These are phyloP conservation scores for Coffea canephora DNA, from an alignment of 257 asterid genomes.

Conservation along the genomic window DNA sequence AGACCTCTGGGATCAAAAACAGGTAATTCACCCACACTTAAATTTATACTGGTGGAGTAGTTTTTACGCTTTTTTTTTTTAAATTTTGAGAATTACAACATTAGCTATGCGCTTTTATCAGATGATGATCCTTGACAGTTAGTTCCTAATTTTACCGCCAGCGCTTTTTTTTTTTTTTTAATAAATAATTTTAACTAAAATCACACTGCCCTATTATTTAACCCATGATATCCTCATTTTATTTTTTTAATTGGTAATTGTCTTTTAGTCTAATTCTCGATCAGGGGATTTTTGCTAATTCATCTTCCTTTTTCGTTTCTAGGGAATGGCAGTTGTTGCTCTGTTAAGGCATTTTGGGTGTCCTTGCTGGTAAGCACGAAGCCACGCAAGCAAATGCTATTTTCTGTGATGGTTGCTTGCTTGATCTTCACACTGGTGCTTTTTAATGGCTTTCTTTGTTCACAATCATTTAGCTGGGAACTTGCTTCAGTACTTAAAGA, in stretches of 20 bases:
- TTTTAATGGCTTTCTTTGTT: not conserved
- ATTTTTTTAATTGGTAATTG: not conserved
- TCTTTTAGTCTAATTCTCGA: not conserved
- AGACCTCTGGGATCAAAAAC: slow-evolving; percentile 78
- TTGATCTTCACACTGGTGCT: not conserved
- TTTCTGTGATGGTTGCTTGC: not conserved
- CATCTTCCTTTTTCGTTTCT: slow-evolving; percentile 12
- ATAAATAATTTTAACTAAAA: not conserved
- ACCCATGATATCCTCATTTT: too few species aligned
- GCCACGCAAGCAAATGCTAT: not conserved
- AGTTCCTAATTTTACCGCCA: not conserved
- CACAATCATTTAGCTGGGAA: slow-evolving; percentile 67
- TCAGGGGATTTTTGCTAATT: too few species aligned
- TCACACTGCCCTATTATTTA: too few species aligned
- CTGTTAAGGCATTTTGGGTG: slow-evolving; percentile 94
- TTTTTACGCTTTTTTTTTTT: not conserved
- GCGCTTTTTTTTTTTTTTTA: too few species aligned
- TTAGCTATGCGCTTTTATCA: too few species aligned
- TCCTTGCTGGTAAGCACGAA: slow-evolving; percentile 62
- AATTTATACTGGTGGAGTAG: not conserved
- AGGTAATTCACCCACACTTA: slow-evolving; percentile 34
- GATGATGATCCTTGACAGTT: too few species aligned
- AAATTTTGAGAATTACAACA: not conserved
- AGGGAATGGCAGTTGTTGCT: slow-evolving; percentile 90
- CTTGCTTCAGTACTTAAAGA: slow-evolving; percentile 70